Evolutionary conservation across 768 basidiomycete species (phyloP).

Genomic region (Pleurotus platypus): DNA sequence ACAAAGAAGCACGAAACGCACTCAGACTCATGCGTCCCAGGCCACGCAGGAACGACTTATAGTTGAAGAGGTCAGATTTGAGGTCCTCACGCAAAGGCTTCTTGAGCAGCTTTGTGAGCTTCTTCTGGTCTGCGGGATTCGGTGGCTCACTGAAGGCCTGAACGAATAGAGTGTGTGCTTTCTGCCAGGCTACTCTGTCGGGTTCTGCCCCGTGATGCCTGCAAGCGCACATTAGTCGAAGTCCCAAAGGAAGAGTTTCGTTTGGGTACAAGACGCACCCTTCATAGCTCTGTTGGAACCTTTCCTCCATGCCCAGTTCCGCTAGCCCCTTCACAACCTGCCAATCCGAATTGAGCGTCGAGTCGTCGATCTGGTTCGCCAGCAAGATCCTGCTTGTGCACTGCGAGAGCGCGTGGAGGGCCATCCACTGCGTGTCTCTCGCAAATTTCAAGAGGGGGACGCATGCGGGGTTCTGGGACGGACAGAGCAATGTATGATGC

Average conservation of each 20-base stretch:
- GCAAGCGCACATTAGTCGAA: not conserved
- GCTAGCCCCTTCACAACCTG: constrained; percentile 60
- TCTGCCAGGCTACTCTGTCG: constrained; percentile 65
- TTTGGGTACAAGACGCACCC: constrained; percentile 24
- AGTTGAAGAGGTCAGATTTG: constrained; percentile 62
- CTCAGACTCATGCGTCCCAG: constrained; percentile 81
- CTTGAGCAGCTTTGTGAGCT: constrained; percentile 8
- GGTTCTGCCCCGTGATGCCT: constrained; percentile 39
- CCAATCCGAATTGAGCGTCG: constrained; percentile 45
- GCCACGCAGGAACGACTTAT: constrained; percentile 65
- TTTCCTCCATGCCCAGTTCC: constrained; percentile 72
- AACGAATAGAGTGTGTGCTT: constrained; percentile 53
- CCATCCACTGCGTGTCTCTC: constrained; percentile 65
- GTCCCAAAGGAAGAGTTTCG: not conserved
- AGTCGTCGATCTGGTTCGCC: constrained; percentile 43
- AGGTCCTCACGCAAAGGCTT: constrained; percentile 32
- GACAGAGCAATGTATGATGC: constrained; percentile 71
- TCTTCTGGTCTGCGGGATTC: constrained; percentile 40
- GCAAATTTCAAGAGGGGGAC: constrained; percentile 58
- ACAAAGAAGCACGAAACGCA: constrained; percentile 28
- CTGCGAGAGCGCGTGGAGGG: constrained; percentile 68
- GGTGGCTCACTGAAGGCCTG: constrained; percentile 63
- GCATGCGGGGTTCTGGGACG: constrained; percentile 68
- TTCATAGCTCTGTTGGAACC: constrained; percentile 48
- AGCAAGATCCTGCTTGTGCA: constrained; percentile 63